Evolutionary conservation across 179 eudicot genomes (phyloP), one percentile per base, ranked within the genome.

Genomic region (Camellia oleifera): DNA sequence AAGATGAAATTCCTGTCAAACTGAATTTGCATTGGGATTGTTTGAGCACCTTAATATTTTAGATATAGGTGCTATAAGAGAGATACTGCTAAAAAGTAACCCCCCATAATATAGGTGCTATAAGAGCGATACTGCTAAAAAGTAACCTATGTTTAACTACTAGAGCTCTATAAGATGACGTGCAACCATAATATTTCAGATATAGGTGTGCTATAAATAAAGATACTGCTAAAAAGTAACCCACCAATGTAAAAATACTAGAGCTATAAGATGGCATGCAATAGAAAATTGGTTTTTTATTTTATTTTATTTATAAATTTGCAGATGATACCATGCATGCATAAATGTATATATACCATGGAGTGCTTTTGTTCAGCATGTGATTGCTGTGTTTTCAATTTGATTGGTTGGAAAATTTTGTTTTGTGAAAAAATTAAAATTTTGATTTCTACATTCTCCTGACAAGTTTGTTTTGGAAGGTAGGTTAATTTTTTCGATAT

Each of bases 401-500:
- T 68, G 23, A 71, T 78, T 81, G 71, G 56, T 68, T 76, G 8
- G 15, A 12, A n/a, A 11, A 67, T 52, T 66, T 77, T 67, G 62
- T 52, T 66, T 77, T 3, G 32, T 20, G 14, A 32, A 67, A 54
- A 52, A 32, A 53, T 4, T 53, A 77, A 77, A 52, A 13, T 73
- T 56, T 54, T 54, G 7, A 53, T n/a, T 54, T 54, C n/a, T 56
- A 18, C 32, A 10, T n/a, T 70, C 75, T 69, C 48, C 17, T 58
- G 26, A 26, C 26, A 50, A 40, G 70, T 77, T 69, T 26, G 5
- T 80, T 80, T 72, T 82, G 86, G 53, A 40, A 32, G 62, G 70
- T 86, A 96, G 99, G 94, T 96, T 6, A 89, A 88, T 63, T 96
- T 96, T 83, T 96, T 96, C 79, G 96, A 96, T 85, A 83, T 94